Conservation (phyloP, 2,329 filamentous ascomycete genomes). For the Aspergillus luchuensis region DNA sequence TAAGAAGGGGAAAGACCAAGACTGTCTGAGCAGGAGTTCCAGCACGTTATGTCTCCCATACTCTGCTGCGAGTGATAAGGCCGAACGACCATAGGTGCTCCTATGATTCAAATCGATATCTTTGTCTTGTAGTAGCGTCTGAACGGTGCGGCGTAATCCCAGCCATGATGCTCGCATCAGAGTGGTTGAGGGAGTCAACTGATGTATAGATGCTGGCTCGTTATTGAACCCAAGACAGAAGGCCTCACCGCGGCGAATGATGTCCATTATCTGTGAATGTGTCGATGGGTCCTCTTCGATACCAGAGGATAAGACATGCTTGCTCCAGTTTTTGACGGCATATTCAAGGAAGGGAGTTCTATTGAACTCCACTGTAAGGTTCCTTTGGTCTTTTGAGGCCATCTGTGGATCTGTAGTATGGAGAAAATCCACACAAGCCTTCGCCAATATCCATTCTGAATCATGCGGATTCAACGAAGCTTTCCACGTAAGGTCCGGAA, state of each 20-base stretch:
- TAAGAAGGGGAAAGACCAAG: not conserved
- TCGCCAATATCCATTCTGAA: not conserved
- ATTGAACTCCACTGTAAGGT: not conserved
- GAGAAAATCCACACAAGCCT: not conserved
- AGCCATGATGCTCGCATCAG: not conserved
- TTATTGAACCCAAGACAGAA: not conserved
- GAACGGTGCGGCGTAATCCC: not conserved
- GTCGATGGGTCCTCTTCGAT: not conserved
- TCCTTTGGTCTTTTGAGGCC: not conserved
- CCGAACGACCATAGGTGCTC: not conserved
- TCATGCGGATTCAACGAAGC: not conserved
- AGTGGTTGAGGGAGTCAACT: not conserved
- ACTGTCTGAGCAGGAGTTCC: not conserved
- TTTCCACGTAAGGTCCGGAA: not conserved
- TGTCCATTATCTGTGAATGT: not conserved
- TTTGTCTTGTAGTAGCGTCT: not conserved
- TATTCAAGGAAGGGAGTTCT: not conserved
- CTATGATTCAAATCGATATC: not conserved
- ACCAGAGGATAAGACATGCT: not conserved
- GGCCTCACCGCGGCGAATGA: not conserved
- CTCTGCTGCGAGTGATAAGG: not conserved
- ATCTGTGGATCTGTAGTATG: not conserved
- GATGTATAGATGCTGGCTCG: not conserved
- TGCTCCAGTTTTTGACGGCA: not conserved
- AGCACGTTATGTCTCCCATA: not conserved